These are phyloP conservation scores for Pugionium cornutum DNA, from an alignment of 345 rosid genomes.

Conservation along the genomic window DNA sequence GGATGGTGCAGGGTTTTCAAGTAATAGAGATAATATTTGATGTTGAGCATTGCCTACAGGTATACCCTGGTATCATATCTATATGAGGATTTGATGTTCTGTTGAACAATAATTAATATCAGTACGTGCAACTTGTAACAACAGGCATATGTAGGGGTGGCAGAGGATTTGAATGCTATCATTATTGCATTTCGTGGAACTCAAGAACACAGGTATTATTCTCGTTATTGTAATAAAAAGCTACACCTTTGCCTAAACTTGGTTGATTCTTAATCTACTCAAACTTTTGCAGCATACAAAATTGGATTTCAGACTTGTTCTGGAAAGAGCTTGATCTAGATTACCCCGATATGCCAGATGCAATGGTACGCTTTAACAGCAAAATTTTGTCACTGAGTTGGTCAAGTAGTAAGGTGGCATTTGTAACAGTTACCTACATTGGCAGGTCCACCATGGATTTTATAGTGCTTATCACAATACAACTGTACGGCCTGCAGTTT, in stretches of 20 bases:
- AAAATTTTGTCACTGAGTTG: constrained; percentile 1
- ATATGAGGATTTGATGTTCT: background rate
- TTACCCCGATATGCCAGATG: constrained; percentile 93
- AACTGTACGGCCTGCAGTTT: constrained; percentile 75
- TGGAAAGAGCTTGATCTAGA: constrained; percentile 94
- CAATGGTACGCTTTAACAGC: constrained; percentile 60
- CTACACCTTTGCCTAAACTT: constrained; percentile 10
- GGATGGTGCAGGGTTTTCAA: constrained; percentile 73
- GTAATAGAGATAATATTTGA: constrained; percentile 80
- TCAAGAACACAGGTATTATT: constrained; percentile 40
- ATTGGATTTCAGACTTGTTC: constrained; percentile 86
- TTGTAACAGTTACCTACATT: constrained; percentile 5
- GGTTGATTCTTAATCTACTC: constrained; percentile 8
- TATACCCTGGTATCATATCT: constrained; percentile 21
- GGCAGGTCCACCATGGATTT: constrained; percentile 93
- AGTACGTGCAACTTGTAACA: constrained; percentile 20
- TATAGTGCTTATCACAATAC: constrained; percentile 91
- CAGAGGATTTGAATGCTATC: constrained; percentile 38
- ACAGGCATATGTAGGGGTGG: constrained; percentile 55
- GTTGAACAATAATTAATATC: background rate
- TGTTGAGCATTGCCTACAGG: constrained; percentile 86
- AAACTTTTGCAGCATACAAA: constrained; percentile 67
- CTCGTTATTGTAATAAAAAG: background rate
- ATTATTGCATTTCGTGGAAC: constrained; percentile 42
- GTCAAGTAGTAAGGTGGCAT: background rate